A percentile compares a stretch with the other conserved stretches of the same genome.
Conservation (phyloP, 306 rosid species). For the Betula pendula region DNA sequence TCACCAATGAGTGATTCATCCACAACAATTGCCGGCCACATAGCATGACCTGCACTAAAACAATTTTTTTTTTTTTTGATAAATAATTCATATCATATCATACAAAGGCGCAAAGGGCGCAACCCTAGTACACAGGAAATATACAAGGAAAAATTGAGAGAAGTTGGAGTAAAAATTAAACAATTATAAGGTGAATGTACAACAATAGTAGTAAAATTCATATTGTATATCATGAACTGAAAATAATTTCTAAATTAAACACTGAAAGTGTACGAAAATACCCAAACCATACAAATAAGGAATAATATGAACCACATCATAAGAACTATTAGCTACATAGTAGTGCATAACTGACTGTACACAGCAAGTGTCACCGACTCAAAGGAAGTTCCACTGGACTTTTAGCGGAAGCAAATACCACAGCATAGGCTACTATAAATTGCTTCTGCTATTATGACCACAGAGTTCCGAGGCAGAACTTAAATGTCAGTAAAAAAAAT, state of each 20-base stretch:
- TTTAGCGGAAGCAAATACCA: not conserved
- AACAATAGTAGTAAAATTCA: constrained; percentile 11
- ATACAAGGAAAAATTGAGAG: too few species aligned
- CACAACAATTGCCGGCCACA: constrained; percentile 99
- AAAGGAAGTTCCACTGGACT: not conserved
- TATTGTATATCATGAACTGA: not conserved
- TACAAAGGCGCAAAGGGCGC: too few species aligned
- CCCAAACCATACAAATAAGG: not conserved
- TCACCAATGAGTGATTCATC: constrained; percentile 85
- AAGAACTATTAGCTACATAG: not conserved
- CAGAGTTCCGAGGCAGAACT: not conserved
- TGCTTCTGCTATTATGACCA: not conserved
- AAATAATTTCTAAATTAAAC: not conserved
- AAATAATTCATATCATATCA: too few species aligned
- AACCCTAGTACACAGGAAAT: too few species aligned
- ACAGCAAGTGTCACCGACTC: too few species aligned
- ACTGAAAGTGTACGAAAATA: not conserved
- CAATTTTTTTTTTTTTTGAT: too few species aligned
- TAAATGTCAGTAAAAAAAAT: not conserved
- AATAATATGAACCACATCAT: not conserved
- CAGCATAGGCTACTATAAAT: too few species aligned
- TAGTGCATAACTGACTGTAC: not conserved
- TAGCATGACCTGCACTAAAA: constrained; percentile 80
- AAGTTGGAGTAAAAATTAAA: constrained; percentile 15
- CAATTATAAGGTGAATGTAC: constrained; percentile 13